Evolutionary conservation across 305 asterid species (phyloP), one percentile per base, ranked within the genome.

Genomic region (Nicotiana rustica): DNA sequence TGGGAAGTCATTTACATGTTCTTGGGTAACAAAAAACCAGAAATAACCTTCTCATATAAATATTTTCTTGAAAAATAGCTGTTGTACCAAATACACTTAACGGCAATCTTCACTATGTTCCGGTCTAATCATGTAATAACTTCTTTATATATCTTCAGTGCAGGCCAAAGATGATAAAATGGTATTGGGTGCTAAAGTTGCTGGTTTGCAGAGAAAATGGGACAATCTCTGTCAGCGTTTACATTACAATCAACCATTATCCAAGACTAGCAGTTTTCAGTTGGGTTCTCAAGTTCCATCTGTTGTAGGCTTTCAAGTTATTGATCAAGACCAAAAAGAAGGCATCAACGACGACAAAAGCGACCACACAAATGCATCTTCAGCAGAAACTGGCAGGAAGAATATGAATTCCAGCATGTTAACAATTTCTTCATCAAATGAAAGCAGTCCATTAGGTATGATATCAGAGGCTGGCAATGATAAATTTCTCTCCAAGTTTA

Each of bases 161-260:
- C 99, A 95, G 99, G 95, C 91, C 88, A 90, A 86, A 91, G 94
- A 95, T 65, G 97, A 92, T 86, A 84, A 86, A 44, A 56, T 88
- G 90, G 83, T 90, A 78, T 77, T 86, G 86, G 87, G 84, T 38
- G 87, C 91, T 17, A 92, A 90, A 86, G 80, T 88, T 60, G 82
- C 68, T 18, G 92, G 84, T 21, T 77, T 92, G 70, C 92, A 90
- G 80, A 91, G 85, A 87, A 95, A 93, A 86, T 90, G 97, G 97
- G 95, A 95, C 56, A n/a, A 66, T 47, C 86, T 90, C 56, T 93
- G 95, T 82, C 92, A 87, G 84, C 91, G 85, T 13, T 90, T 84
- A 83, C 95, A 90, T 88, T 78, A 80, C 77, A 78, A 78, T 59
- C 92, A 80, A 79, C 67, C 88, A 35, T 83, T 89, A 57, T 81